A percentile compares a stretch with the other conserved stretches of the same genome.
These are phyloP conservation scores for Lachancea fermentati DNA, from an alignment of 805 yeast species.

Conservation along the genomic window DNA sequence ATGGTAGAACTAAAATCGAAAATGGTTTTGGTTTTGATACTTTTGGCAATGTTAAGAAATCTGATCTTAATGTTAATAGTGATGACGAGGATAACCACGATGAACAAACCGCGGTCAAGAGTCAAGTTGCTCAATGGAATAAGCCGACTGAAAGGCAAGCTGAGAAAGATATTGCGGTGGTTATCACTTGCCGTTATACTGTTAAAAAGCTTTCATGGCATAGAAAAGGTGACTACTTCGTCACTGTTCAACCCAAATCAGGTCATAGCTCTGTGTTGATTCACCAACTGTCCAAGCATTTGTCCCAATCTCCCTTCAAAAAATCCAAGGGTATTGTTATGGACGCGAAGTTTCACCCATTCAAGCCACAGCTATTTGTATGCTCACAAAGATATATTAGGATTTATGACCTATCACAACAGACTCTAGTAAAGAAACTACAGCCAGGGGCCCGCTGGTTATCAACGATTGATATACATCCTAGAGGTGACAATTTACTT, in stretches of 20 bases:
- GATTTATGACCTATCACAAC: constrained; percentile 85
- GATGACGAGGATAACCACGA: constrained; percentile 39
- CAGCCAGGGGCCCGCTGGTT: constrained; percentile 96
- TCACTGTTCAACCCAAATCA: constrained; percentile 92
- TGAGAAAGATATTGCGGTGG: constrained; percentile 64
- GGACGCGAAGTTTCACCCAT: constrained; percentile 96
- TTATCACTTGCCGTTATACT: constrained; percentile 58
- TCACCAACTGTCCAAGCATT: constrained; percentile 91
- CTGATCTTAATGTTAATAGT: constrained; percentile 35
- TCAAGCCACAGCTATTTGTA: constrained; percentile 88
- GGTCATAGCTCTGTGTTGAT: constrained; percentile 84
- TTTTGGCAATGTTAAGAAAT: constrained; percentile 48
- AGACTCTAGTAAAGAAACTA: constrained; percentile 73
- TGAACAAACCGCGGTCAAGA: constrained; percentile 34
- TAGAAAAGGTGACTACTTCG: constrained; percentile 93
- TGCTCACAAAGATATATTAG: constrained; percentile 91
- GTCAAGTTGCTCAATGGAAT: constrained; percentile 72
- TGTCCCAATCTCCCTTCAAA: constrained; percentile 91
- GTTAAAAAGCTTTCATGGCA: constrained; percentile 91
- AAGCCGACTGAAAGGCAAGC: constrained; percentile 64
- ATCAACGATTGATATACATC: constrained; percentile 86
- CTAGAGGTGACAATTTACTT: constrained; percentile 89
- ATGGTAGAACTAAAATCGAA: constrained; percentile 72
- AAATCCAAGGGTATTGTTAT: constrained; percentile 90
- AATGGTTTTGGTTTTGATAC: constrained; percentile 86